Base-by-base conservation (phyloP, 2,329 filamentous ascomycete genomes). In the Aureobasidium namibiae region DNA sequence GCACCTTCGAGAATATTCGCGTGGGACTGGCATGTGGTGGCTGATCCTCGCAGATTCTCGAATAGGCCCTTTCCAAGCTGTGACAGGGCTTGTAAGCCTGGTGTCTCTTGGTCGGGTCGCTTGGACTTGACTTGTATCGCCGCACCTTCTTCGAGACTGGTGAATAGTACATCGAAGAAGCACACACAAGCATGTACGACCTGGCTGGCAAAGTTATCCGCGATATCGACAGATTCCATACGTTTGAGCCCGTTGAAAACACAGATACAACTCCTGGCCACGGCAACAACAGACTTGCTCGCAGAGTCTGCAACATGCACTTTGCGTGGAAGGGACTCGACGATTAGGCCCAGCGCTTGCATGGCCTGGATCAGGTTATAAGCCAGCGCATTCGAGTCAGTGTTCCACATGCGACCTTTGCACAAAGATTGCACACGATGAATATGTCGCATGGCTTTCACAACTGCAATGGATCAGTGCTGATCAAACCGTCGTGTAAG, bases 1-100 rank as follows among this genome's bases (percentile, higher is more conserved):
- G 76, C 73, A 2, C 74, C 75, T 65, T 78, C 76, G 56, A 77
- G 77, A 1, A 79, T 61, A 21, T 71, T 65, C 31, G 70, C 69
- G 41, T 78, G 74, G 9, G 42, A 16, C 14, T 5, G 26, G 11
- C 67, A 41, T 31, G 75, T 71, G 1, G 77, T 67, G 14, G 69
- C 64, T n/a, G 54, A 58, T 1, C n/a, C 39, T 24, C 23, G 42
- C 24, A 58, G 24, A 58, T n/a, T 58, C 0, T 69, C 67, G 4
- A 77, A 61, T 3, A 75, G 64, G 24, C 77, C 69, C 23, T 71
- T 68, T 2, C 73, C 67, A 11, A 69, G 63, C 3, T 61, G 26
- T 39, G 63, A 63, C 10, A 70, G 54, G 14, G 59, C 26, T 16
- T 67, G 60, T 10, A 57, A 7, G 63, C 66, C 23, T 31, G 54